These are phyloP conservation scores for Kwoniella europaea DNA, from an alignment of 768 basidiomycete species.

Conservation along the genomic window DNA sequence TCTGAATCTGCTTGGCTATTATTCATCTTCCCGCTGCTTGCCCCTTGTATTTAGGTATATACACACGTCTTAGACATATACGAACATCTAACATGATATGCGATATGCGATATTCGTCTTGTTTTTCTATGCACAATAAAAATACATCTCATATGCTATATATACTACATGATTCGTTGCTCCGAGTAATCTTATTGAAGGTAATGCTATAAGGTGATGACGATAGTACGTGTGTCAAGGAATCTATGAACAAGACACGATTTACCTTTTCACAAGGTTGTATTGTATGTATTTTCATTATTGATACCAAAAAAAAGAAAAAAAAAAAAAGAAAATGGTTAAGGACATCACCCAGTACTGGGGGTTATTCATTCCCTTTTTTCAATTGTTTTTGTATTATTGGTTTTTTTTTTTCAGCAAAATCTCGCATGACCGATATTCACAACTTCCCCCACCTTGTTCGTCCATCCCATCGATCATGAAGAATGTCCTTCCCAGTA, in stretches of 20 bases:
- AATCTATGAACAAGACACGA: neutral
- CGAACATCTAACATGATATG: neutral
- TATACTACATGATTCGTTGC: neutral
- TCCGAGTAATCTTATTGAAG: neutral
- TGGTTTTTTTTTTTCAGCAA: too few relatives aligned
- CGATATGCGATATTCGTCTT: neutral
- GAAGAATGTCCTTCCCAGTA: too few relatives aligned
- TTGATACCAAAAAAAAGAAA: neutral
- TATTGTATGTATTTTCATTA: neutral
- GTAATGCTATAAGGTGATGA: conserved; percentile 7
- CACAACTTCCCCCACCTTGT: too few relatives aligned
- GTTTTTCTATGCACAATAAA: neutral
- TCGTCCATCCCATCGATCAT: too few relatives aligned
- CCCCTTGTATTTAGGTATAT: too few relatives aligned
- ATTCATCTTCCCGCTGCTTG: too few relatives aligned
- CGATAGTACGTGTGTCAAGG: conserved; percentile 10
- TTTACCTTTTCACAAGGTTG: neutral
- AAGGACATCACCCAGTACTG: neutral
- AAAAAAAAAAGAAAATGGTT: neutral
- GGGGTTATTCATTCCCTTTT: too few relatives aligned
- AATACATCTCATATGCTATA: conserved; percentile 1
- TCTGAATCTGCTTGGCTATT: too few relatives aligned
- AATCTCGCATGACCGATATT: neutral
- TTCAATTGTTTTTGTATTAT: too few relatives aligned
- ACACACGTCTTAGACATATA: too few relatives aligned